Percentiles rank a stretch among this genome's conserved stretches.
Conservation (phyloP, 2,329 filamentous ascomycete species). For the Neonectria sp. region DNA sequence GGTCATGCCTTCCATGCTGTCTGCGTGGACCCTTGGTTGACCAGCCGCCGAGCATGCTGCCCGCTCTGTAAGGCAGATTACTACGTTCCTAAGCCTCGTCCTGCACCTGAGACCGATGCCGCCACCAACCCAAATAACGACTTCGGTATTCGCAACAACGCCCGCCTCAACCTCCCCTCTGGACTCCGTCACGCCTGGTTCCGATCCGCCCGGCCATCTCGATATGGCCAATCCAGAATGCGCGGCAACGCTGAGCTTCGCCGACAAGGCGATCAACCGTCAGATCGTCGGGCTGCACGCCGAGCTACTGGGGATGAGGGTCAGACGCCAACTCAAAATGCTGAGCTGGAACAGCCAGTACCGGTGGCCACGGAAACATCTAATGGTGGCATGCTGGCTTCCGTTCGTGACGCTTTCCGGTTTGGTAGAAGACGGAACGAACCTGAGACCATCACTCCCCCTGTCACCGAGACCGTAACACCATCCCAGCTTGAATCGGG, state of each 20-base stretch:
- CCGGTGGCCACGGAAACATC: slow-evolving; percentile 7
- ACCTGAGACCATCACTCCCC: slow-evolving; percentile 30
- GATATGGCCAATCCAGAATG: slow-evolving; percentile 13
- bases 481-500: slow-evolving; percentile 66
- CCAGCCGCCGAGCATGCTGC: slow-evolving; percentile 93
- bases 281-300: slow-evolving; percentile 23
- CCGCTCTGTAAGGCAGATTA: slow-evolving; percentile 99
- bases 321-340: slow-evolving; percentile 22
- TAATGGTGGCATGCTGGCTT: slow-evolving; percentile 48
- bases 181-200: slow-evolving; percentile 59
- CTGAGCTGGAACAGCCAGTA: slow-evolving; percentile 31
- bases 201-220: slow-evolving; percentile 35
- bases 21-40: slow-evolving; percentile 97
- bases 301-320: slow-evolving; percentile 6
- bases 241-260: slow-evolving; percentile 13
- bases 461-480: slow-evolving; percentile 51
- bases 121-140: slow-evolving; percentile 43
- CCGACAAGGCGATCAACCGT: slow-evolving; percentile 10
- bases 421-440: slow-evolving; percentile 50
- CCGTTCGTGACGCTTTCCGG: slow-evolving; percentile 51
- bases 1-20: slow-evolving; percentile 98
- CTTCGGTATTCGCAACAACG: slow-evolving; percentile 56
- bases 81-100: slow-evolving; percentile 91
- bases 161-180: slow-evolving; percentile 65
- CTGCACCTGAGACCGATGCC: slow-evolving; percentile 60